A percentile compares a stretch with the other conserved stretches of the same genome.
Evolutionary conservation across 768 basidiomycete genomes (phyloP).

Genomic region (Termitomyces sp.): DNA sequence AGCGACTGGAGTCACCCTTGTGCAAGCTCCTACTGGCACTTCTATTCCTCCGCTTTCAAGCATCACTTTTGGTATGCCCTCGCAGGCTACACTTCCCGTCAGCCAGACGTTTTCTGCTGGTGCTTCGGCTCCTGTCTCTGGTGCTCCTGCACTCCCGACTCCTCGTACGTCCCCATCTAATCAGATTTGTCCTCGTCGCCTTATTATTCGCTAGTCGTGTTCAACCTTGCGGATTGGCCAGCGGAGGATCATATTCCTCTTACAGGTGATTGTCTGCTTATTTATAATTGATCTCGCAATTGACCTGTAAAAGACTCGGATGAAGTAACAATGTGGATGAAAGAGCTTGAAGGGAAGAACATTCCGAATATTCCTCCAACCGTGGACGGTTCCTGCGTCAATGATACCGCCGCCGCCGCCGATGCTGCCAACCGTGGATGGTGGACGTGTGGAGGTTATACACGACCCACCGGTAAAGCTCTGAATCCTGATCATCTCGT

Average conservation of each 20-base stretch:
- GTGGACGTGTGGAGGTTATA: slow-evolving; percentile 86
- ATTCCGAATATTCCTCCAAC: slow-evolving; percentile 68
- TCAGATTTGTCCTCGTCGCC: not conserved
- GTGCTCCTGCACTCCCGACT: slow-evolving; percentile 62
- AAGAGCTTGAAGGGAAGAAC: slow-evolving; percentile 62
- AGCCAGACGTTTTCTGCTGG: slow-evolving; percentile 54
- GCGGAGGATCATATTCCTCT: slow-evolving; percentile 52
- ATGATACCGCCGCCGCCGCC: slow-evolving; percentile 49
- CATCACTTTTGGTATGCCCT: slow-evolving; percentile 62
- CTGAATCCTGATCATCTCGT: not conserved
- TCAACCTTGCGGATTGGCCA: slow-evolving; percentile 47
- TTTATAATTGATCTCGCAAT: not conserved
- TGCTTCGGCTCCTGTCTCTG: slow-evolving; percentile 53
- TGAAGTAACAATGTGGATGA: slow-evolving; percentile 71
- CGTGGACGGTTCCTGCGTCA: slow-evolving; percentile 60
- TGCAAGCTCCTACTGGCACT: slow-evolving; percentile 43
- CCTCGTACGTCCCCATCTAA: slow-evolving; percentile 38
- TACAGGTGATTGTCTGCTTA: slow-evolving; percentile 34
- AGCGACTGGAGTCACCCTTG: slow-evolving; percentile 28
- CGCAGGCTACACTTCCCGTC: slow-evolving; percentile 40
- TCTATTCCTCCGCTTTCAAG: slow-evolving; percentile 51
- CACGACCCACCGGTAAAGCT: slow-evolving; percentile 38
- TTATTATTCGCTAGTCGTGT: slow-evolving; percentile 17
- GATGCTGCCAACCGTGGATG: slow-evolving; percentile 66
- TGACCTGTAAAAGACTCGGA: slow-evolving; percentile 35